A percentile compares a stretch with the other conserved stretches of the same genome.
Conservation (phyloP, 1,139 yeast species). For the Suhomyces panamericanus region DNA sequence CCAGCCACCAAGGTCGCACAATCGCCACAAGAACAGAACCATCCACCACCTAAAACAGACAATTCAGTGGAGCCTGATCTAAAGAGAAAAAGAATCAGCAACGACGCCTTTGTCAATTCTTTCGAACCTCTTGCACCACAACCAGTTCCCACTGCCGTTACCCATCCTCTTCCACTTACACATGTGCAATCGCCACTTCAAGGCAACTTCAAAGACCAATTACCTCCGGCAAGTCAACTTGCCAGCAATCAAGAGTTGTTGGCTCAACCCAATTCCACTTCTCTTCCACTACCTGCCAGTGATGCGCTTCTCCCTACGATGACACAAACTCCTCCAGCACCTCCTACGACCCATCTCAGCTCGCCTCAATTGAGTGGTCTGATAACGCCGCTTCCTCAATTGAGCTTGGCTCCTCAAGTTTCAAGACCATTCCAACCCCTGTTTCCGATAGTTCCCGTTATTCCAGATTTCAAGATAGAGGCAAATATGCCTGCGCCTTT, state of each 20-base stretch:
- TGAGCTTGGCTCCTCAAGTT: neutral
- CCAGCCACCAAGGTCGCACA: neutral
- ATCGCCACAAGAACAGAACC: no score
- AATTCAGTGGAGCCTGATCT: no score
- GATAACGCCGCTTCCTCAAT: neutral
- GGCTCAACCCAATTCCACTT: neutral
- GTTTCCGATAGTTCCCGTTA: neutral
- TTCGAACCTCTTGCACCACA: neutral
- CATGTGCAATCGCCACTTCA: no score
- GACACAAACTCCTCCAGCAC: neutral
- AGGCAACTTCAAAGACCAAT: no score
- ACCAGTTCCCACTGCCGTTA: no score
- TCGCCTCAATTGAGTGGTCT: neutral
- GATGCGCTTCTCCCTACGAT: neutral
- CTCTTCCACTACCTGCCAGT: constrained; percentile 5
- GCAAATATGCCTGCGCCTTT: neutral
- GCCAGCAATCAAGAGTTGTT: neutral
- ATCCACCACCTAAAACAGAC: no score
- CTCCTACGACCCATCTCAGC: constrained; percentile 4
- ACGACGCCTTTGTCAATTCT: no score
- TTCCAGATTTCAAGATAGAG: neutral
- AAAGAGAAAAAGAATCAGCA: no score
- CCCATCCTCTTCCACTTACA: neutral
- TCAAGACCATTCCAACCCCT: neutral
- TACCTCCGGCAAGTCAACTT: no score